Evolutionary conservation across 164 flowering plant species (phyloP).

Genomic region (Nymphaea thermarum): DNA sequence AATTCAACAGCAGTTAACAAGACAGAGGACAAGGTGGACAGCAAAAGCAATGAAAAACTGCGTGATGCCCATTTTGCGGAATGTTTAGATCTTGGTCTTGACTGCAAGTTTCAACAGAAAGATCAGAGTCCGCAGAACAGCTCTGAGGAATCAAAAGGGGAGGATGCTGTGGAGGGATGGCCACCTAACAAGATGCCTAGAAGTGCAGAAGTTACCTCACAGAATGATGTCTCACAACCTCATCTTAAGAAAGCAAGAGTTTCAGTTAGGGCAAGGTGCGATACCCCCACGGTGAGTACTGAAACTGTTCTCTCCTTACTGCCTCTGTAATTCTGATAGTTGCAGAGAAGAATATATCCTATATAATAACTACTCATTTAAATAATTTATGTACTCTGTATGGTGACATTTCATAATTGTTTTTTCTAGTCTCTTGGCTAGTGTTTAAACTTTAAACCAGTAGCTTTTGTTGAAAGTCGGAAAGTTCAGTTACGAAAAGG

Average conservation of each 20-base stretch:
- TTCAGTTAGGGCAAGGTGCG: constrained; percentile 79
- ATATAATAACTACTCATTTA: no score
- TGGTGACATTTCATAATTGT: no score
- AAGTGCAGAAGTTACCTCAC: constrained; percentile 28
- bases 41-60: constrained; percentile 9
- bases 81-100: constrained; percentile 18
- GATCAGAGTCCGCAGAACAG: constrained; percentile 22
- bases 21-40: constrained; percentile 21
- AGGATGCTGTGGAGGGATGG: constrained; percentile 26
- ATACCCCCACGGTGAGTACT: constrained; percentile 57
- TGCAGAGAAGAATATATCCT: no score
- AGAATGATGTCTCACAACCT: constrained; percentile 36
- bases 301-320: no score
- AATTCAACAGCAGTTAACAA: constrained; percentile 14
- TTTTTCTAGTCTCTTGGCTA: no score
- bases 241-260: constrained; percentile 75
- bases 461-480: no score
- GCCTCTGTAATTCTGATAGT: no score
- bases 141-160: constrained; percentile 29
- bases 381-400: no score
- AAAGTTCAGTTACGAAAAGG: no score
- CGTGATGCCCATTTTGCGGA: constrained; percentile 3
- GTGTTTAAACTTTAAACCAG: no score
- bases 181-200: constrained; percentile 40
- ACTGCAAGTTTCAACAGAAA: constrained; percentile 15